Conservation (phyloP, 1,139 yeast species). For the Trichomonascaceae sp. region DNA sequence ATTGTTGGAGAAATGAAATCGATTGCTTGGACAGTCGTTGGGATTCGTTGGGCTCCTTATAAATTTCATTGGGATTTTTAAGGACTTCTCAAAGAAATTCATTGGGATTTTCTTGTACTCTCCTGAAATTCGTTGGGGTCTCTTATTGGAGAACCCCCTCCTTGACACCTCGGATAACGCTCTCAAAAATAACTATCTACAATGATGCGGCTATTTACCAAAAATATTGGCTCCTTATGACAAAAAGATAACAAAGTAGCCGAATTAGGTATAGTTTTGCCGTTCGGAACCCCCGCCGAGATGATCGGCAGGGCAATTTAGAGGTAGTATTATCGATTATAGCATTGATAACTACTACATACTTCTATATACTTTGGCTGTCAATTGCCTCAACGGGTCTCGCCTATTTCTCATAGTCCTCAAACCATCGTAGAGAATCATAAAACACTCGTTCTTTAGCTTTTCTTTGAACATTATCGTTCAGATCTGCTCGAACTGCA, state of each 20-base stretch:
- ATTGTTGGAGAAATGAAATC: too few species aligned
- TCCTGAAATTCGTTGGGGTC: too few species aligned
- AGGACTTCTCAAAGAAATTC: too few species aligned
- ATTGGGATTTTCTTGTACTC: too few species aligned
- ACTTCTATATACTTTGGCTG: neutral
- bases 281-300: neutral
- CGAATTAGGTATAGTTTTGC: neutral
- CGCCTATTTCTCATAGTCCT: neutral
- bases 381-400: too few species aligned
- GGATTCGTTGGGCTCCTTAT: too few species aligned
- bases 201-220: neutral
- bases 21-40: too few species aligned
- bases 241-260: neutral
- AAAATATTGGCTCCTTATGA: neutral
- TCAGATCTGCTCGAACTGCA: conserved; percentile 66
- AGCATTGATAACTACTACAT: neutral
- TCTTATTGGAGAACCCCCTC: too few species aligned
- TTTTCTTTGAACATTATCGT: conserved; percentile 47
- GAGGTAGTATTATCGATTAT: neutral
- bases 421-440: conserved; percentile 32
- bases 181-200: too few species aligned
- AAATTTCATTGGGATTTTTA: too few species aligned
- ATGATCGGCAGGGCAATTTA: too few species aligned
- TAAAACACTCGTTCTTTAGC: conserved; percentile 63
- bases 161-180: too few species aligned